These are phyloP conservation scores for Apiotrichum mycotoxinovorans DNA, from an alignment of 1,284 basidiomycete species.

Conservation along the genomic window DNA sequence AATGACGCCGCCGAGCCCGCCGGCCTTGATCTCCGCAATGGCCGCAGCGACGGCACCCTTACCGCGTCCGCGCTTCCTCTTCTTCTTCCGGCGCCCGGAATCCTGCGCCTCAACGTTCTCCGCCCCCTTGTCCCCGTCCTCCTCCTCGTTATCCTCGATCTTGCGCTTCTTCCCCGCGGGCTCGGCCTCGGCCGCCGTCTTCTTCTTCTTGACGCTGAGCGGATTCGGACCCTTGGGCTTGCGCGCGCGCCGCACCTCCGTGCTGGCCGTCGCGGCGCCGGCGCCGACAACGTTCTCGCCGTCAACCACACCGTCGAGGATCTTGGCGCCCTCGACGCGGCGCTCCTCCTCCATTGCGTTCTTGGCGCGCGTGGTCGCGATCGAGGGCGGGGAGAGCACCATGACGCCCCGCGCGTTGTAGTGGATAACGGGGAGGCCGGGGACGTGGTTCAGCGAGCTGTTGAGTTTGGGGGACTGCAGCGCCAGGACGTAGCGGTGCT, in stretches of 20 bases:
- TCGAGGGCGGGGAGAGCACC: conserved; percentile 80
- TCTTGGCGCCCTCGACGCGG: conserved; percentile 44
- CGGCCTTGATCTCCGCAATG: conserved; percentile 35
- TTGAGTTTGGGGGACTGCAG: conserved; percentile 71
- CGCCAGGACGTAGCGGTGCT: conserved; percentile 83
- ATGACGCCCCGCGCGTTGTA: conserved; percentile 80
- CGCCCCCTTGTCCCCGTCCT: conserved; percentile 21
- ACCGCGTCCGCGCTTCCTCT: conserved; percentile 36
- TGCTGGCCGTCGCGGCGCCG: conserved; percentile 56
- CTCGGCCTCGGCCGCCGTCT: conserved; percentile 24
- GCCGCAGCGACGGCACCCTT: conserved; percentile 40
- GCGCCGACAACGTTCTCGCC: conserved; percentile 57
- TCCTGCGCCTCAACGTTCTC: conserved; percentile 18
- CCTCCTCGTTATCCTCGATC: conserved; percentile 3
- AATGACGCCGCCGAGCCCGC: conserved; percentile 11
- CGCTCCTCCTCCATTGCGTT: conserved; percentile 53
- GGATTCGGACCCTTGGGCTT: conserved; percentile 86
- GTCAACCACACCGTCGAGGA: conserved; percentile 39
- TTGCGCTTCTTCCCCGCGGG: conserved; percentile 9
- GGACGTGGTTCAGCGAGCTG: conserved; percentile 62
- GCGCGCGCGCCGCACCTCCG: conserved; percentile 55
- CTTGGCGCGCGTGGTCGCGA: conserved; percentile 68
- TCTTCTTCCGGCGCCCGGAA: conserved; percentile 31
- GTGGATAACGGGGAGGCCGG: conserved; percentile 81
- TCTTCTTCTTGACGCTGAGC: conserved; percentile 87